Evolutionary conservation across 2,329 filamentous ascomycete species (phyloP).

Genomic region (Exophiala bonariae): DNA sequence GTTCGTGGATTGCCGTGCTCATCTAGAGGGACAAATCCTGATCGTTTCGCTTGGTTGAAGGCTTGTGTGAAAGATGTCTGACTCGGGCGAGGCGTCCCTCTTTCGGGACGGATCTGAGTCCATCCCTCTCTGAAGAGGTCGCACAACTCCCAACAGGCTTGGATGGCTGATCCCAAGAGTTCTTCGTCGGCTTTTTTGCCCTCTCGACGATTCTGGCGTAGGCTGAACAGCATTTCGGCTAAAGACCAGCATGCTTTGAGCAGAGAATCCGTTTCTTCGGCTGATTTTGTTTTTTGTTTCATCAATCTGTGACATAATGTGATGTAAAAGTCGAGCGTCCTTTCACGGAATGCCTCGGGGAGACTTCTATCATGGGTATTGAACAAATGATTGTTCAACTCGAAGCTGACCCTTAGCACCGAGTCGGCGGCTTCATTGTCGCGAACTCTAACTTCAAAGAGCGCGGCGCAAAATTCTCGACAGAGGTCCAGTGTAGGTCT

Average conservation of each 20-base stretch:
- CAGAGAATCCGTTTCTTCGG: conserved; percentile 79
- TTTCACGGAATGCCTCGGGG: conserved; percentile 82
- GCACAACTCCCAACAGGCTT: conserved; percentile 92
- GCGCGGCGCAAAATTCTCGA: conserved; percentile 84
- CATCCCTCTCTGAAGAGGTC: conserved; percentile 91
- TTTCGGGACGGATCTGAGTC: conserved; percentile 82
- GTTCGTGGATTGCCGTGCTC: conserved; percentile 30
- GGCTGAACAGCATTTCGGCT: conserved; percentile 88
- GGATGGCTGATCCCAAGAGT: conserved; percentile 80
- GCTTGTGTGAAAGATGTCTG: conserved; percentile 72
- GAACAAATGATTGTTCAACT: conserved; percentile 92
- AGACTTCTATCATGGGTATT: conserved; percentile 84
- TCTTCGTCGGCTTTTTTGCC: conserved; percentile 76
- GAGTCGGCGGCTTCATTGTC: conserved; percentile 81
- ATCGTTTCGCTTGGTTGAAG: conserved; percentile 50
- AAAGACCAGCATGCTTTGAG: conserved; percentile 85
- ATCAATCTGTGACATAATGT: conserved; percentile 93
- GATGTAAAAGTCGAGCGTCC: conserved; percentile 91
- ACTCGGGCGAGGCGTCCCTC: conserved; percentile 78
- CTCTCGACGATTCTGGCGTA: conserved; percentile 78
- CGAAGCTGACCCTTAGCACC: conserved; percentile 86
- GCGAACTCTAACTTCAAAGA: conserved; percentile 81
- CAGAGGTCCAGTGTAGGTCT: conserved; percentile 80
- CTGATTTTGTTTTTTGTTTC: conserved; percentile 81
- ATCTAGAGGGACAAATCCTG: conserved; percentile 34